A percentile compares a stretch with the other conserved stretches of the same genome.
Conservation (phyloP, 1,284 basidiomycete genomes). For the Ganoderma boninense region DNA sequence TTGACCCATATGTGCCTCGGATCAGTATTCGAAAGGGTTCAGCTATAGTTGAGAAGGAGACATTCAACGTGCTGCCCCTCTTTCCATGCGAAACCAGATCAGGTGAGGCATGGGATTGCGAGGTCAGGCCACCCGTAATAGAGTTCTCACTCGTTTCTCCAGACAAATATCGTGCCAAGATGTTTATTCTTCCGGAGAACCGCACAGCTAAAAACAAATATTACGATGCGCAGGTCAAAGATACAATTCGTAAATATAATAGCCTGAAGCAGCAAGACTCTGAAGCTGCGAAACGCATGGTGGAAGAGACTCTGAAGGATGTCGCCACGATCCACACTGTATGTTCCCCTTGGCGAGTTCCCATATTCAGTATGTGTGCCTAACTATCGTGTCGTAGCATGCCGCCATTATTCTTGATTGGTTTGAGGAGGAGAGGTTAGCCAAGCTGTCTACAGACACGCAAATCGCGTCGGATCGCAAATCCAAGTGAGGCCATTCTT, state of each 20-base stretch:
- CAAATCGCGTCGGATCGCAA: background rate
- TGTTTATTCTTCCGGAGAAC: background rate
- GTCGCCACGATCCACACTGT: background rate
- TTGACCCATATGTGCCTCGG: background rate
- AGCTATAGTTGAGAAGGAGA: background rate
- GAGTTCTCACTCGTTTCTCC: background rate
- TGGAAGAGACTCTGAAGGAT: background rate
- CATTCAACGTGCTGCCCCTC: no score
- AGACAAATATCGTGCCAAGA: background rate
- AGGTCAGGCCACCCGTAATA: no score
- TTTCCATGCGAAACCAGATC: conserved; percentile 4
- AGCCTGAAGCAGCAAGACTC: background rate
- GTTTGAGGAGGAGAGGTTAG: background rate
- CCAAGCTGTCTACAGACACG: background rate
- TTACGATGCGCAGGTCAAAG: background rate
- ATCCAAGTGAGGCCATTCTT: background rate
- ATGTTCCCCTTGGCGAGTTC: background rate
- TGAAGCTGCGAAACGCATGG: background rate
- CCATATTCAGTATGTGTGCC: no score
- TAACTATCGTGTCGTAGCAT: background rate
- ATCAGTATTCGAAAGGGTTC: conserved; percentile 6
- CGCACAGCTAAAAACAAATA: background rate
- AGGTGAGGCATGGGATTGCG: background rate
- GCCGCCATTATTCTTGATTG: background rate
- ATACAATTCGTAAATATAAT: background rate